Evolutionary conservation across 1,139 yeast species (phyloP).

Genomic region (Waltiozyma sp.): DNA sequence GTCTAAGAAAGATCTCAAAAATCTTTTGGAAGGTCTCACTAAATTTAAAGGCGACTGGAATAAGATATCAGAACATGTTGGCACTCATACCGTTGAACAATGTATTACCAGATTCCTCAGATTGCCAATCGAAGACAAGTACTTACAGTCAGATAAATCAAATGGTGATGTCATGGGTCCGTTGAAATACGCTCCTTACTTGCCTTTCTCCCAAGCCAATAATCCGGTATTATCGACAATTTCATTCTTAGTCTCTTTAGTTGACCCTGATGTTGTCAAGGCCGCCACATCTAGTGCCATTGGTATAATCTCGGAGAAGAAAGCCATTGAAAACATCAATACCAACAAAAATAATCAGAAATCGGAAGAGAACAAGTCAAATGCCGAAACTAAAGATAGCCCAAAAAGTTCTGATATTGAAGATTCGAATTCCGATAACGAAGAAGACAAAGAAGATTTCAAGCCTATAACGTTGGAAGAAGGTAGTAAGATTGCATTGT

Average conservation of each 20-base stretch:
- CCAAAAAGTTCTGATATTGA: conserved; percentile 1
- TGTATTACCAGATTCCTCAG: conserved; percentile 73
- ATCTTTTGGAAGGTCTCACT: conserved; percentile 52
- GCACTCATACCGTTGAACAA: conserved; percentile 64
- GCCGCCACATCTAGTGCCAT: conserved; percentile 68
- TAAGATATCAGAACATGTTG: conserved; percentile 52
- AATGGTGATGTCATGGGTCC: conserved; percentile 40
- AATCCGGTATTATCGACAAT: conserved; percentile 90
- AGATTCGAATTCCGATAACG: conserved; percentile 4
- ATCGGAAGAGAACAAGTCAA: conserved; percentile 1
- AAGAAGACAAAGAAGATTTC: background rate
- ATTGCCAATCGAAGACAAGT: conserved; percentile 73
- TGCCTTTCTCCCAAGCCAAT: conserved; percentile 77
- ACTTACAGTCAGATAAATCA: conserved; percentile 33
- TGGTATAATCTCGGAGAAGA: conserved; percentile 40
- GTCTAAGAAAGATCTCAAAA: conserved; percentile 50
- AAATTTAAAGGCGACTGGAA: conserved; percentile 64
- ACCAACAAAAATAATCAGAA: too few species aligned
- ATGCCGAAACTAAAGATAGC: conserved; percentile 1
- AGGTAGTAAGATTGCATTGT: conserved; percentile 46
- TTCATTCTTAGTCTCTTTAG: conserved; percentile 75
- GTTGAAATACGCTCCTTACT: conserved; percentile 70
- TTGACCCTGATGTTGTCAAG: conserved; percentile 77
- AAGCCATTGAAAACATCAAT: background rate
- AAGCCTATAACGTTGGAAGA: conserved; percentile 25